phyloP scores from a whole-genome alignment of 306 rosid genomes.

The Vigna trinervia region DNA sequence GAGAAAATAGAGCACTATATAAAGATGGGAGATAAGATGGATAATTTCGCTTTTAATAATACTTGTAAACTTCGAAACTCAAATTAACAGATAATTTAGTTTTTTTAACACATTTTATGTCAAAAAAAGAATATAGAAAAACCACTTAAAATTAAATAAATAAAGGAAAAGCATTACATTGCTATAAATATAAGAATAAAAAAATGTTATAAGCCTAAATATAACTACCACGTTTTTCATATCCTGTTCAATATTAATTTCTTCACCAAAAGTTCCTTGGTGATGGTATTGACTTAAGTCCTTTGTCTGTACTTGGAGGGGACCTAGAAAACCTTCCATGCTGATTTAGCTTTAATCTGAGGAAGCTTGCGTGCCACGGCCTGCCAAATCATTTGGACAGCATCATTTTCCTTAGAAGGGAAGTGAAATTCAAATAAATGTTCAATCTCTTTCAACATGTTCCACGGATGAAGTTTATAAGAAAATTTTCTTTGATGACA shows the following conservation, averaged over 20 bases:
- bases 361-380: constrained; percentile 78
- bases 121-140: too few relatives aligned
- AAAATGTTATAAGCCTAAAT: too few relatives aligned
- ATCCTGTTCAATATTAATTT: not conserved
- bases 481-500: constrained; percentile 58
- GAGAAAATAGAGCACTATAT: too few relatives aligned
- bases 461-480: constrained; percentile 73
- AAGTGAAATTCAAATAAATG: constrained; percentile 63
- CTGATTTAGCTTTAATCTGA: constrained; percentile 55
- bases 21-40: too few relatives aligned
- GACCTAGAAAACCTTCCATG: constrained; percentile 54
- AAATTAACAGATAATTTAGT: too few relatives aligned
- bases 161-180: too few relatives aligned
- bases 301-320: constrained; percentile 35
- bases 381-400: constrained; percentile 85
- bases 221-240: not conserved
- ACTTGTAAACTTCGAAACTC: too few relatives aligned
- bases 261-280: constrained; percentile 67
- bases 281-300: constrained; percentile 42
- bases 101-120: too few relatives aligned
- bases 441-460: constrained; percentile 66
- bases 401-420: constrained; percentile 74
- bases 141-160: too few relatives aligned
- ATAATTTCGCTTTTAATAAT: too few relatives aligned
- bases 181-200: too few relatives aligned